Base-by-base conservation (phyloP, 306 rosid species). In the Vicia faba region DNA sequence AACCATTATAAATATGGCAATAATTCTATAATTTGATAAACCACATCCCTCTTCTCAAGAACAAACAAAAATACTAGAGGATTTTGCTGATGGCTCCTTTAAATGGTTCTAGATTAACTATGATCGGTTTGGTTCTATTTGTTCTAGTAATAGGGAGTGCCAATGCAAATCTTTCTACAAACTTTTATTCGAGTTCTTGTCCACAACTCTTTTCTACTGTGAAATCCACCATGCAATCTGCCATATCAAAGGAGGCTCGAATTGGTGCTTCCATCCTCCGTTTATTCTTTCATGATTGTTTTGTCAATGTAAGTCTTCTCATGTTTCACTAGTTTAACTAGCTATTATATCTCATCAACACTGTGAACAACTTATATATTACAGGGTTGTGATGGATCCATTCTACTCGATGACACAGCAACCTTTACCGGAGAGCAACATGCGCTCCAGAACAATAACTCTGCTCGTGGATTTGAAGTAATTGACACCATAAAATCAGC, bases 181-280 rank as follows among this genome's bases (percentile, higher is more conserved):
- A 63, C 38, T 88, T 83, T 26, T 92, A 92, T 55, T 84, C 83
- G 0, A 68, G 69, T 5, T 74, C 96, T 49, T 92, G 96, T 63
- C 93, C 96, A 0, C 75, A 73, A 2, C 83, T 92, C 69, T 13
- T 83, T 51, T 20, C 88, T 73, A 73, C 84, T 0, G 96, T 89
- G 23, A 81, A 70, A 77, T 72, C 84, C 61, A 59, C 79, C 0
- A 82, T 92, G 23, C 81, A 79, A 16, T 82, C 91, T 1, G 96
- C 96, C 14, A 73, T 92, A 11, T 50, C 74, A 5, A 89, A 80
- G 20, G 98, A 89, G 63, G 13, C 89, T 20, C 87, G 98, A 8
- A 89, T 87, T 85, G 98, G 96, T 18, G 96, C 96, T 68, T 92
- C 98, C 26, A 79, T 92, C 69, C 96, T 92, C 15, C 98, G 98